A percentile compares a stretch with the other conserved stretches of the same genome.
Conservation (phyloP, 352 stramenopile species). For the Pythium aristosporum region DNA sequence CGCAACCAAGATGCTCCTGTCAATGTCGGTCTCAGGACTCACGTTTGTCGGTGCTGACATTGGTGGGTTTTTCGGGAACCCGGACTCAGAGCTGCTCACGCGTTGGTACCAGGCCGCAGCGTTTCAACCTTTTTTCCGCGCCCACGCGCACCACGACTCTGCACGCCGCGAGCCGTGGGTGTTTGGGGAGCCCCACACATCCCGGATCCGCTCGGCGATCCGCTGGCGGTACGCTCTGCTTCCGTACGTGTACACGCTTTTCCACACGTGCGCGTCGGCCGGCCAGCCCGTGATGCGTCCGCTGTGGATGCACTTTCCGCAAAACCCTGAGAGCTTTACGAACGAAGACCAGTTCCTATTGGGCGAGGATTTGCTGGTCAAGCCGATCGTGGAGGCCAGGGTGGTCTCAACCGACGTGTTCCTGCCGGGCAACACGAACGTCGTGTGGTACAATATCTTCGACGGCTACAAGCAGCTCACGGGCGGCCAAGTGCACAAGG, state of each 20-base stretch:
- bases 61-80: conserved; percentile 98
- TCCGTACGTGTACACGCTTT: conserved; percentile 95
- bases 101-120: conserved; percentile 95
- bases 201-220: conserved; percentile 87
- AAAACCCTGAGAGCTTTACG: conserved; percentile 76
- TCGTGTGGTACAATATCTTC: conserved; percentile 93
- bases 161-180: conserved; percentile 97
- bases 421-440: conserved; percentile 68
- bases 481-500: conserved; percentile 55
- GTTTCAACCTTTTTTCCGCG: conserved; percentile 98
- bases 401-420: conserved; percentile 85
- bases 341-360: conserved; percentile 96
- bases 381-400: conserved; percentile 91
- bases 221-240: conserved; percentile 96
- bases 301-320: conserved; percentile 96
- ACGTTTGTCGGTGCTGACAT: conserved; percentile 98
- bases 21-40: conserved; percentile 94
- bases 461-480: conserved; percentile 57
- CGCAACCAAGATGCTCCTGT: conserved; percentile 96
- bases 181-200: conserved; percentile 94
- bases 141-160: conserved; percentile 99
- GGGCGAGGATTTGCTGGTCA: conserved; percentile 94
- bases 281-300: conserved; percentile 91
- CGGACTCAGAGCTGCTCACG: conserved; percentile 95
- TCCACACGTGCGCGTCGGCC: conserved; percentile 50